Evolutionary conservation across 2,329 filamentous ascomycete species (phyloP).

Genomic region (Trichoderma simmonsii): DNA sequence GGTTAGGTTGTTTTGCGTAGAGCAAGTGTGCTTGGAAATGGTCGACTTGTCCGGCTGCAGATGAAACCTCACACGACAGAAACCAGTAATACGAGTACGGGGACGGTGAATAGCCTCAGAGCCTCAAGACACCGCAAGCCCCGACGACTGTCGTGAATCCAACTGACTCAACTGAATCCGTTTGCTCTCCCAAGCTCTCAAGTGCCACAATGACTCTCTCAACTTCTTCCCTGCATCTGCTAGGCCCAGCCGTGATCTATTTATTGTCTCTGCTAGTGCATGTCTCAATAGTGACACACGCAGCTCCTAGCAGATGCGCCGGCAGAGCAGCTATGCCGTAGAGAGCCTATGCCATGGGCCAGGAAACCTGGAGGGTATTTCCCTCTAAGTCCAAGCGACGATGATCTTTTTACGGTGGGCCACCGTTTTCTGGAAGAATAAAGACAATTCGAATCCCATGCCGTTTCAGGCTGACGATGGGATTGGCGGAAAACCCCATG

Average conservation of each 20-base stretch:
- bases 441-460: not conserved
- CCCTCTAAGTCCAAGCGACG: not conserved
- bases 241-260: not conserved
- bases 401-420: not conserved
- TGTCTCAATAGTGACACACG: conserved; percentile 8
- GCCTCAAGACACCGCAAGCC: not conserved
- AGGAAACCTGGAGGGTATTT: not conserved
- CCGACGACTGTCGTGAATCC: not conserved
- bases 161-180: not conserved
- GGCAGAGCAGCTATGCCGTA: conserved; percentile 3
- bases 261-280: conserved; percentile 13
- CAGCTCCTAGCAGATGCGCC: not conserved
- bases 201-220: conserved; percentile 1
- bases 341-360: not conserved
- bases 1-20: not conserved
- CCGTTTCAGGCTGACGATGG: not conserved
- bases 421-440: not conserved
- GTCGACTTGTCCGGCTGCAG: not conserved
- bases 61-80: not conserved
- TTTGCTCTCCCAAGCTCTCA: not conserved
- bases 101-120: not conserved
- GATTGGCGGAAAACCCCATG: not conserved
- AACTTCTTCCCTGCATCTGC: not conserved
- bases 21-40: not conserved
- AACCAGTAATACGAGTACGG: not conserved